Percentiles rank a stretch among this genome's conserved stretches.
Evolutionary conservation across 768 basidiomycete species (phyloP).

Genomic region (Cubamyces lactineus): DNA sequence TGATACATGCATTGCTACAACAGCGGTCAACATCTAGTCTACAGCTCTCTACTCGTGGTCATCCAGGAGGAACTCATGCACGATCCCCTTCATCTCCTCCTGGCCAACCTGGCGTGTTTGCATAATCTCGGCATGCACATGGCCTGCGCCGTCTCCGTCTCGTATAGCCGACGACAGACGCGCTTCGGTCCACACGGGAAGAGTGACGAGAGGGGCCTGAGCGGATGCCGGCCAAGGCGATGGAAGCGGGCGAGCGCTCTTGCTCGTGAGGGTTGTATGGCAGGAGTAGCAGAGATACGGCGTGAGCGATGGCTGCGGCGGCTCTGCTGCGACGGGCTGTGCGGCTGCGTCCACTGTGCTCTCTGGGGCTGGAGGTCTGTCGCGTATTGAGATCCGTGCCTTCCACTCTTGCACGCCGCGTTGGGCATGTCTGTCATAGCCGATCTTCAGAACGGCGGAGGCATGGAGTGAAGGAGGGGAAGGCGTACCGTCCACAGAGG

Average conservation of each 20-base stretch:
- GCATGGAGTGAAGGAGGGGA: neutral
- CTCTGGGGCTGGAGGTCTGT: constrained; percentile 29
- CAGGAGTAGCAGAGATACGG: constrained; percentile 64
- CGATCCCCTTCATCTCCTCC: constrained; percentile 42
- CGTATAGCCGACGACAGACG: neutral
- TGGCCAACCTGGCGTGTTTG: constrained; percentile 35
- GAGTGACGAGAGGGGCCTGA: constrained; percentile 6
- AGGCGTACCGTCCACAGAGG: constrained; percentile 65
- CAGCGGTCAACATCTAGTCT: neutral
- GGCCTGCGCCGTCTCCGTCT: neutral
- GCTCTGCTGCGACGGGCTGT: constrained; percentile 11
- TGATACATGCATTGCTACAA: neutral
- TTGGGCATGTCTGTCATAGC: constrained; percentile 61
- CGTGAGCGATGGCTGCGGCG: constrained; percentile 36
- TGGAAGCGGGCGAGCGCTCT: constrained; percentile 48
- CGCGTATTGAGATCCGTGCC: constrained; percentile 69
- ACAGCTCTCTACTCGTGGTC: constrained; percentile 9
- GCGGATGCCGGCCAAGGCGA: constrained; percentile 12
- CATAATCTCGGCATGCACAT: constrained; percentile 37
- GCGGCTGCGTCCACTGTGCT: constrained; percentile 24
- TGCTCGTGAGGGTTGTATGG: constrained; percentile 61
- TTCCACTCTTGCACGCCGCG: constrained; percentile 74
- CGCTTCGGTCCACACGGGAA: constrained; percentile 30
- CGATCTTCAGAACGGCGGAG: neutral
- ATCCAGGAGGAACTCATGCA: constrained; percentile 46